Conservation (phyloP, 495 filamentous ascomycete species). For the Cercophora samala region DNA sequence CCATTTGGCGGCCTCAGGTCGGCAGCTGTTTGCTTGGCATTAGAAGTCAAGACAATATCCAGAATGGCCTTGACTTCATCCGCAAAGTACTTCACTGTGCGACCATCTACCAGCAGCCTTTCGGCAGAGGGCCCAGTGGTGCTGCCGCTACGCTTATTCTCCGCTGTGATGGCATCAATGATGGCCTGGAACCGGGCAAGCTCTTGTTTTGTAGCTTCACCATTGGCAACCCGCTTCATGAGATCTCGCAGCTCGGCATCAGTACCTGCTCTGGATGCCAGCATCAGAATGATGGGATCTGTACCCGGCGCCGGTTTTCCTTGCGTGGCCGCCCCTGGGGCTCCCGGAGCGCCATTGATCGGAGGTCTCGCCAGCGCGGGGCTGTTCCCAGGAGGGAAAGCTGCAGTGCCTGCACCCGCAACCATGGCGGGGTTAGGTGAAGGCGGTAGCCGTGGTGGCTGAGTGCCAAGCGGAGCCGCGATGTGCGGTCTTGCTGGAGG, state of each 20-base stretch:
- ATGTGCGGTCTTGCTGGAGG: constrained; percentile 11
- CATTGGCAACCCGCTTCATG: constrained; percentile 92
- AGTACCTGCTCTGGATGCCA: constrained; percentile 81
- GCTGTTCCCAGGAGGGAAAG: constrained; percentile 4
- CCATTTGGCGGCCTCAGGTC: constrained; percentile 41
- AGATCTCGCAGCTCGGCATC: constrained; percentile 89
- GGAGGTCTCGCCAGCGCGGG: constrained; percentile 14
- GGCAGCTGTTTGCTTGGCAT: constrained; percentile 42
- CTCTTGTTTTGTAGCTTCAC: constrained; percentile 74
- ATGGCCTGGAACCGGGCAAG: constrained; percentile 86
- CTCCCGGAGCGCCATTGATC: constrained; percentile 27
- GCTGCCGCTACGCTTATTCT: constrained; percentile 44
- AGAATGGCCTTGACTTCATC: constrained; percentile 48
- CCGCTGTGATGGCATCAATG: constrained; percentile 79
- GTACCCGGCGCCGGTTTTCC: constrained; percentile 47
- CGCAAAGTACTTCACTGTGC: constrained; percentile 46
- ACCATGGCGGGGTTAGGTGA: constrained; percentile 12
- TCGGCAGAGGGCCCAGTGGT: constrained; percentile 43
- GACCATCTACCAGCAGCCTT: constrained; percentile 42
- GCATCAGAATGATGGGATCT: constrained; percentile 92
- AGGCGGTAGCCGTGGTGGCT: constrained; percentile 12
- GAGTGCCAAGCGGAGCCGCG: neutral
- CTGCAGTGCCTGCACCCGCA: neutral
- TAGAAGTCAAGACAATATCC: constrained; percentile 45
- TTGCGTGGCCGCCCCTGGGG: constrained; percentile 25